phyloP scores from a whole-genome alignment of 129 eudicot species.

The Arctium lappa region DNA sequence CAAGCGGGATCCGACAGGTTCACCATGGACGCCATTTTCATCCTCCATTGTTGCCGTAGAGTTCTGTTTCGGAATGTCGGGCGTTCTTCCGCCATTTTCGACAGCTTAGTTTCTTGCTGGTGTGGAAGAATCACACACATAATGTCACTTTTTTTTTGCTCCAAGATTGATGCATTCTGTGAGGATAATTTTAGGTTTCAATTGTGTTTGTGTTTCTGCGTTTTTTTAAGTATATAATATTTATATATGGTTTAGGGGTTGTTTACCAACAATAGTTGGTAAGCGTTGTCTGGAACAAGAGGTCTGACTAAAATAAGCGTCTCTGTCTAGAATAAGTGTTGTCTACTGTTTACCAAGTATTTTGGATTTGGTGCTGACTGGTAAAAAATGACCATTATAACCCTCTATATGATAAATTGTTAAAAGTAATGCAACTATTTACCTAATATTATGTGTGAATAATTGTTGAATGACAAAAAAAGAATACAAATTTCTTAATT shows the following conservation, averaged over 20 bases:
- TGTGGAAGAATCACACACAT: background rate
- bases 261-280: too few relatives aligned
- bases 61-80: conserved; percentile 9
- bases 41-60: background rate
- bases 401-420: too few relatives aligned
- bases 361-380: too few relatives aligned
- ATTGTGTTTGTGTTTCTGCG: background rate
- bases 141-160: background rate
- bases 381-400: too few relatives aligned
- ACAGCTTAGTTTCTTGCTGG: background rate
- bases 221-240: background rate
- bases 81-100: background rate
- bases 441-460: too few relatives aligned
- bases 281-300: too few relatives aligned
- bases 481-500: too few relatives aligned
- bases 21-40: background rate
- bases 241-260: background rate
- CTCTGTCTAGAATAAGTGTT: too few relatives aligned
- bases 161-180: background rate
- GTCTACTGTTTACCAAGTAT: too few relatives aligned
- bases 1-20: background rate
- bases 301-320: too few relatives aligned
- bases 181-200: background rate
- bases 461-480: too few relatives aligned
- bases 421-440: too few relatives aligned